These are phyloP conservation scores for Leptographium wingfieldii DNA, from an alignment of 2,329 filamentous ascomycete species.

Conservation along the genomic window DNA sequence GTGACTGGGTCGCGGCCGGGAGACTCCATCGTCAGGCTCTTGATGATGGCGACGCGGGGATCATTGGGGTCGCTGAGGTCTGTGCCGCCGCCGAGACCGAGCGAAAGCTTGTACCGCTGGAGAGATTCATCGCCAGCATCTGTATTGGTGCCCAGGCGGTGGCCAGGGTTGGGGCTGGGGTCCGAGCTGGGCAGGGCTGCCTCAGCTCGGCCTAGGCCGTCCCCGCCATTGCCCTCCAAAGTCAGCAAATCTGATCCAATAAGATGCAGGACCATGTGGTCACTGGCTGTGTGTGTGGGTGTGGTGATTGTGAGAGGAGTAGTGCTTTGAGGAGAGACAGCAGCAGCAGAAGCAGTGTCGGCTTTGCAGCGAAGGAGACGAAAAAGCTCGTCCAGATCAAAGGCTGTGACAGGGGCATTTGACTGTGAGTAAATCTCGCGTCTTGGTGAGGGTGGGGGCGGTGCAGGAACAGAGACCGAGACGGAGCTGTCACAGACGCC, in stretches of 20 bases:
- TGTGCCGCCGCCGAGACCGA: slow-evolving; percentile 67
- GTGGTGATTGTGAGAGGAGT: not conserved
- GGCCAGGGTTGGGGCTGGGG: not conserved
- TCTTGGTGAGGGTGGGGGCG: slow-evolving; percentile 7
- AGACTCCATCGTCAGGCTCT: slow-evolving; percentile 77
- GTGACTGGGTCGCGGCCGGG: slow-evolving; percentile 72
- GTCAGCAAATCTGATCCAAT: slow-evolving; percentile 2
- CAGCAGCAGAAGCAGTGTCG: not conserved
- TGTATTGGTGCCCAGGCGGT: slow-evolving; percentile 17
- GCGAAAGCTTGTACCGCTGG: slow-evolving; percentile 93
- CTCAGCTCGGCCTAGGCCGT: not conserved
- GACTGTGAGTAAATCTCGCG: not conserved
- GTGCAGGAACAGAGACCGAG: slow-evolving; percentile 6
- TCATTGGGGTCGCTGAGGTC: slow-evolving; percentile 68
- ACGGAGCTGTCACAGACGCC: not conserved
- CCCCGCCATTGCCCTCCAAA: slow-evolving; percentile 1
- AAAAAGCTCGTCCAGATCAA: slow-evolving; percentile 4
- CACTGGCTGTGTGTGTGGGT: not conserved
- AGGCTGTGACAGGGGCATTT: not conserved
- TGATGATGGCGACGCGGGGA: slow-evolving; percentile 83
- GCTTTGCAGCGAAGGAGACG: slow-evolving; percentile 2
- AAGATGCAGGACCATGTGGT: not conserved
- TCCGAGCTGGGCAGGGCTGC: not conserved
- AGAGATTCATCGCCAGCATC: slow-evolving; percentile 78
- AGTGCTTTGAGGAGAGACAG: not conserved